Evolutionary conservation across 805 yeast species (phyloP), one percentile per base, ranked within the genome.

Genomic region (Yarrowia sp.): DNA sequence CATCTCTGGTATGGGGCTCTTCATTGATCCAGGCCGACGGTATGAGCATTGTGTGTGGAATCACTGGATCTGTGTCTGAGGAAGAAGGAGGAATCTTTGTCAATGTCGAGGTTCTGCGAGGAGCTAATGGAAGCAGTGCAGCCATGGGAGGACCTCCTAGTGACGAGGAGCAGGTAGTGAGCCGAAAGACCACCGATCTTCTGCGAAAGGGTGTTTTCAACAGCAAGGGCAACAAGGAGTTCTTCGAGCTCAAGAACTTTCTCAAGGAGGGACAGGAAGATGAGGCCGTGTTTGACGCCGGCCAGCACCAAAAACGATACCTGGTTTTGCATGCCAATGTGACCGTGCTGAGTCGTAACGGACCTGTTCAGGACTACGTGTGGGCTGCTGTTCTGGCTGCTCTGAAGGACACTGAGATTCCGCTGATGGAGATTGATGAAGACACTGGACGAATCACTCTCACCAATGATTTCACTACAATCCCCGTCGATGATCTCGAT

Each of bases 351-450:
- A 87, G 94, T 60, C 84, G 95, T 68, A 82, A 91, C 1, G 97
- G 97, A 0, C 96, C 97, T 2, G 79, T 89, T 34, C 87, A 87
- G 73, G 97, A 92, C 73, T 77, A 88, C 12, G 88, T 90, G 56
- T 89, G 92, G 86, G 85, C 83, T 20, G 85, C 93, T 3, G 76
- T 91, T 30, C 74, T 89, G 6, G 79, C 82, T 39, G 95, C 96
- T 0, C 78, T 93, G 67, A 75, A 81, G 66, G 80, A 83, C 66
- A 83, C 87, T 3, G 79, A 79, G 70, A 79, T 93, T 38, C 98
- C 98, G 2, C 77, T 82, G 43, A 86, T 91, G 7, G 88, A 84
- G 70, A 78, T 88, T 52, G 91, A 89, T 71, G 76, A 82, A 81
- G 70, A 86, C 83, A 40, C 81, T 81, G 55, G 66, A 38, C 43